These are phyloP conservation scores for Hypericum perforatum DNA, from an alignment of 345 rosid species.

Conservation along the genomic window DNA sequence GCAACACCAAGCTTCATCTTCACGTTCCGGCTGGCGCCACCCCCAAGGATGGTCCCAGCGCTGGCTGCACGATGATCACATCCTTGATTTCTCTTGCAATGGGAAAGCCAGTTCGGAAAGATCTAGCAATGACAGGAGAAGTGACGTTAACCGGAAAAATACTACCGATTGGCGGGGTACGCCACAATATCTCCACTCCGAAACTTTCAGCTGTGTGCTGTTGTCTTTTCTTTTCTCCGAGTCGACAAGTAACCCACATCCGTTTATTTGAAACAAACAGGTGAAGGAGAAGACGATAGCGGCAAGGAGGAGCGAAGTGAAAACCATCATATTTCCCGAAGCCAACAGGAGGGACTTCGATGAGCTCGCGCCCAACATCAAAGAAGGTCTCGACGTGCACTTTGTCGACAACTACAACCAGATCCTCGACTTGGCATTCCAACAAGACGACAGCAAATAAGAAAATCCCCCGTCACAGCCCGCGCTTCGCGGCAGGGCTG, in stretches of 20 bases:
- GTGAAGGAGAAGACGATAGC: constrained; percentile 96
- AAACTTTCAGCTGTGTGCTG: neutral
- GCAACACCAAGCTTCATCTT: constrained; percentile 82
- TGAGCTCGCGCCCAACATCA: constrained; percentile 77
- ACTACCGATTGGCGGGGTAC: constrained; percentile 99
- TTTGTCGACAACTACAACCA: constrained; percentile 68
- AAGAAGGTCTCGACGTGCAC: constrained; percentile 90
- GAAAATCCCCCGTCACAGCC: neutral
- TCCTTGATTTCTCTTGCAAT: constrained; percentile 85
- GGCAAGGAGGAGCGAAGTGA: constrained; percentile 82
- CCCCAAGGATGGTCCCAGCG: constrained; percentile 97
- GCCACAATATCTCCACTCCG: constrained; percentile 11
- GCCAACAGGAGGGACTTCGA: constrained; percentile 91
- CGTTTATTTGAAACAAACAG: constrained; percentile 22
- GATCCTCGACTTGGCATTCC: constrained; percentile 58
- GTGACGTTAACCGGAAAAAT: constrained; percentile 80
- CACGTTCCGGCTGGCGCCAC: constrained; percentile 99
- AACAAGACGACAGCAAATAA: constrained; percentile 15
- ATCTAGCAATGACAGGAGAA: constrained; percentile 98
- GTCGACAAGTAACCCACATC: neutral
- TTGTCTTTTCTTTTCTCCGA: neutral
- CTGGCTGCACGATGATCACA: constrained; percentile 99
- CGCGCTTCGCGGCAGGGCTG: too few species aligned
- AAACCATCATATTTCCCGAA: constrained; percentile 75
- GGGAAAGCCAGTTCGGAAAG: constrained; percentile 61